Conservation (phyloP, 495 filamentous ascomycete genomes). For the Aspergillus diversus region DNA sequence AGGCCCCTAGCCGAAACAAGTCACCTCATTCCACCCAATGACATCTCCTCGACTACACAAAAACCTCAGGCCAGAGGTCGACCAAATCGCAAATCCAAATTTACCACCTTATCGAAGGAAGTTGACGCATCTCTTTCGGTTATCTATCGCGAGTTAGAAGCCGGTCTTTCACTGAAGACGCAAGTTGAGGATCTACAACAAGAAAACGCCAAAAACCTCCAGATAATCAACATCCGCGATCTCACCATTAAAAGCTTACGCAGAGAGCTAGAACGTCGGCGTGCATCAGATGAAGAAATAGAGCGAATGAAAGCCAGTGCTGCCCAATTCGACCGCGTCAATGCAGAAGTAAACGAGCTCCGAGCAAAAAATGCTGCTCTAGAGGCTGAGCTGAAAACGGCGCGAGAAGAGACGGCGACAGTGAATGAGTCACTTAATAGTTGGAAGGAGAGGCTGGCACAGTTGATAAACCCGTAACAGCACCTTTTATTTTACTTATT, state of each 20-base stretch:
- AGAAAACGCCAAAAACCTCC: constrained; percentile 12
- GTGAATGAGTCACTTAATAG: not conserved
- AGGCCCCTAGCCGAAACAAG: too few species aligned
- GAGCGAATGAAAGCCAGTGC: too few species aligned
- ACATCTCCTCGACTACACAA: not conserved
- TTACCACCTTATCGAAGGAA: constrained; percentile 24
- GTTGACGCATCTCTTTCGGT: constrained; percentile 26
- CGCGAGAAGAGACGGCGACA: constrained; percentile 1
- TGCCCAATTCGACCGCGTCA: too few species aligned
- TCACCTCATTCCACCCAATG: not conserved
- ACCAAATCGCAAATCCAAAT: not conserved
- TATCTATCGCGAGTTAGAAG: constrained; percentile 25
- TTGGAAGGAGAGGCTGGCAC: constrained; percentile 9
- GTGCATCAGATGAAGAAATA: too few species aligned
- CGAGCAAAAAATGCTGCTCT: not conserved
- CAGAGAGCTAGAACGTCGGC: not conserved
- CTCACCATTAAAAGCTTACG: constrained; percentile 18
- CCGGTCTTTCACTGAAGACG: constrained; percentile 18
- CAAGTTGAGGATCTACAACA: constrained; percentile 21
- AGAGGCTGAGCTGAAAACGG: not conserved
- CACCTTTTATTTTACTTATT: not conserved
- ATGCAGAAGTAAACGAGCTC: constrained; percentile 1
- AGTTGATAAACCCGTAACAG: not conserved
- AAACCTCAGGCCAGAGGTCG: not conserved
- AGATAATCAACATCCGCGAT: constrained; percentile 21